Conservation (phyloP, 2,329 filamentous ascomycete genomes). For the Zasmidium cellare region DNA sequence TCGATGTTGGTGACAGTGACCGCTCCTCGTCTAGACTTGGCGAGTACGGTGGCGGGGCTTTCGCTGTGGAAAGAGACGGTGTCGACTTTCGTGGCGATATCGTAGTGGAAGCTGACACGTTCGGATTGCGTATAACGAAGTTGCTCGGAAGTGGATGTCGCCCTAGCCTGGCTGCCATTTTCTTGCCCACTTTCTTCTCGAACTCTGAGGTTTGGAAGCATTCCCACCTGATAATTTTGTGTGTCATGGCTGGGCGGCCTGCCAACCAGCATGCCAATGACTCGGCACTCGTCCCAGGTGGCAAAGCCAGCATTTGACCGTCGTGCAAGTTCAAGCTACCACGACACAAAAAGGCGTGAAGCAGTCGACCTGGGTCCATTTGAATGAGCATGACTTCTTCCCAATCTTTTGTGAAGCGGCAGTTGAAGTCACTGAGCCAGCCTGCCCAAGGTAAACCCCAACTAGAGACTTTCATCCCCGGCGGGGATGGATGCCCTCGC, state of each 20-base stretch:
- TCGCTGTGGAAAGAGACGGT: conserved; percentile 1
- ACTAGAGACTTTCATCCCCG: conserved; percentile 2
- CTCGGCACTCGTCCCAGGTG: conserved; percentile 14
- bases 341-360: conserved; percentile 21
- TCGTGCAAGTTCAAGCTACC: conserved; percentile 12
- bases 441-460: conserved; percentile 18
- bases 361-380: conserved; percentile 18
- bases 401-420: conserved; percentile 12
- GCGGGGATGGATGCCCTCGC: conserved; percentile 14
- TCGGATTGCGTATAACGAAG: conserved; percentile 14
- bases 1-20: background rate
- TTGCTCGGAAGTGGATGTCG: conserved; percentile 17
- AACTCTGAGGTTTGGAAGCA: conserved; percentile 14
- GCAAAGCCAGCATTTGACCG: conserved; percentile 14
- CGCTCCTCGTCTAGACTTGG: background rate
- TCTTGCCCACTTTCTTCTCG: conserved; percentile 21
- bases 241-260: conserved; percentile 12
- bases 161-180: conserved; percentile 14
- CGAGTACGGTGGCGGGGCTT: conserved; percentile 15
- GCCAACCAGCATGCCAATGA: conserved; percentile 18
- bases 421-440: conserved; percentile 15
- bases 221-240: conserved; percentile 18
- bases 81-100: background rate
- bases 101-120: background rate
- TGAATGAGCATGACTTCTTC: conserved; percentile 11